Evolutionary conservation across 1,284 basidiomycete species (phyloP), one percentile per base, ranked within the genome.

Genomic region (Meripilus lineatus): DNA sequence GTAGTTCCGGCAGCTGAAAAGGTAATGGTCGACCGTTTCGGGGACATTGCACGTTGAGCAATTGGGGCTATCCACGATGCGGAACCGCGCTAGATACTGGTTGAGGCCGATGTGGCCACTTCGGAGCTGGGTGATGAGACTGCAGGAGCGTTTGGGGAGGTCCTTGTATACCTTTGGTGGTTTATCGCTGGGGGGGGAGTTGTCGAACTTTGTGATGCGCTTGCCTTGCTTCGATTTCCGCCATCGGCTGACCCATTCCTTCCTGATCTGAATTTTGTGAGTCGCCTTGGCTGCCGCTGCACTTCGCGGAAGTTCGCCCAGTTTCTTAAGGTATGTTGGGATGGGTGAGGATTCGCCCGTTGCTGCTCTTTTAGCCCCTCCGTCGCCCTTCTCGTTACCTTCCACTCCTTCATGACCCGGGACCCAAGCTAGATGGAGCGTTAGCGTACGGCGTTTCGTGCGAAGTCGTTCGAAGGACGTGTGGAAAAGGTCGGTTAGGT

Each of bases 121-220:
- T 8, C 59, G 54, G 1, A 65, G 57, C 38, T 65, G 64, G 14
- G 58, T 44, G 8, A 65, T 50, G 0, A 61, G 26, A 24, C 37
- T 50, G 10, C 52, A 45, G 0, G 55, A 51, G 3, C 47, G 33
- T 2, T 50, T 32, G 1, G 49, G 44, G 18, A 56, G 45, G 1
- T 5, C 5, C 0, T 4, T 15, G 6, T 41, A 28, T 1, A 48
- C 28, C 14, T 40, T 38, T 3, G 6, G 5, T 21, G 32, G 51
- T 17, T 6, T 21, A 8, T 15, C 25, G 1, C 50, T 50, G 13
- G 56, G 54, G 2, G 53, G 32, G 2, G 25, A 8, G 0, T 38
- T 32, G 46, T 52, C 53, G n/a, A 54, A 40, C 6, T 25, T 18
- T 1, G 13, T 3, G 1, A 50, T 10, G 13, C 30, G 30, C 10